A percentile compares a stretch with the other conserved stretches of the same genome.
phyloP scores from a whole-genome alignment of 768 basidiomycete genomes.

The Boletus reticulatus region DNA sequence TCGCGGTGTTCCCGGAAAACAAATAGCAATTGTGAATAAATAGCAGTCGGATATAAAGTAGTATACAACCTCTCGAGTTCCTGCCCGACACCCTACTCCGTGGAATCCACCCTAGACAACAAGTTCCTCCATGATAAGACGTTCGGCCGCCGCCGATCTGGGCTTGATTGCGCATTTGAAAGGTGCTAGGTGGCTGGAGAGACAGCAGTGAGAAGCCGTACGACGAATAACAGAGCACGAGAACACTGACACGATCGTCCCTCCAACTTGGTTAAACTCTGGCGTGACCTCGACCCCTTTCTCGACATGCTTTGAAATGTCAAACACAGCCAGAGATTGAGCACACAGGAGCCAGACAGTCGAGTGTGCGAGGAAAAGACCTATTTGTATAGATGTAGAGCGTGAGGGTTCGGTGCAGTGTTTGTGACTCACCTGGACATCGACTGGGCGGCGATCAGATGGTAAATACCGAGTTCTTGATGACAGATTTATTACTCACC shows the following conservation, averaged over 20 bases:
- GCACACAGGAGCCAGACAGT: conserved; percentile 26
- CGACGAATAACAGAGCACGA: background rate
- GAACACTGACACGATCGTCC: conserved; percentile 4
- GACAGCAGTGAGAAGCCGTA: background rate
- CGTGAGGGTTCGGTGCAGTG: background rate
- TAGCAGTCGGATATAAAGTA: too few species aligned
- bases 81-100: too few species aligned
- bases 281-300: conserved; percentile 42
- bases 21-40: too few species aligned
- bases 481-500: background rate
- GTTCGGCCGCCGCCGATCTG: background rate
- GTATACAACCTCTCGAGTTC: too few species aligned
- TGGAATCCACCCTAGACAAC: background rate
- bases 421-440: conserved; percentile 9
- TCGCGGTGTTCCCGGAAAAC: too few species aligned
- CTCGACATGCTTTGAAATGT: conserved; percentile 39
- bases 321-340: conserved; percentile 38
- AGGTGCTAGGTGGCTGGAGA: conserved; percentile 7
- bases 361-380: conserved; percentile 25
- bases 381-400: conserved; percentile 1
- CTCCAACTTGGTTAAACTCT: conserved; percentile 34
- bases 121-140: background rate
- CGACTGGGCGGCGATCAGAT: background rate
- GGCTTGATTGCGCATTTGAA: conserved; percentile 17
- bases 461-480: background rate